Evolutionary conservation across 176 grass and related monocot genomes (phyloP), one percentile per base, ranked within the genome.

Genomic region (Aegilops bicornis): DNA sequence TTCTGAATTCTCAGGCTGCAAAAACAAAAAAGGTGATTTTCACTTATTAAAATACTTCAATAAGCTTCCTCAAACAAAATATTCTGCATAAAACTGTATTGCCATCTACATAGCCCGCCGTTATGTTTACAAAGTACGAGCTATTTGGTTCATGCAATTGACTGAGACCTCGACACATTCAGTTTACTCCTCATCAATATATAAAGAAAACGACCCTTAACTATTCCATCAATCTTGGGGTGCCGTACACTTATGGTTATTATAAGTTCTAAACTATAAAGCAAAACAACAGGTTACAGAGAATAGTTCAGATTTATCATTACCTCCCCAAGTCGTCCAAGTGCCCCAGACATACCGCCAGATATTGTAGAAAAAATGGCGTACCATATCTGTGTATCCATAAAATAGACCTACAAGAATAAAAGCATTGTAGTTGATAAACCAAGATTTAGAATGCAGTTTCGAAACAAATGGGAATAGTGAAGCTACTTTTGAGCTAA

Each of bases 371-470:
- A 98, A 78, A 91, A 98, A 77, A 98, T 89, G 64, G 96, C 87
- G 17, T 98, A 98, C 96, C 96, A 98, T 85, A 98, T 98, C 78
- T 98, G 96, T 59, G 96, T 95, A 86, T 98, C 96, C 96, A 98
- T 95, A 64, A 98, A 95, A 73, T 98, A 98, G 23, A 98, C 93
- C 96, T 98, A 75, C 62, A 87, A 85, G 59, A 83, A 79, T 83
- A 65, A 59, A 71, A 90, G 79, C 12, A 33, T 83, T 31, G 23
- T 24, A 78, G 29, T 60, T 48, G 30, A 70, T 32, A 47, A 78
- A 79, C 65, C 27, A 69, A 32, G 65, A 70, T 64, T 78, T 23
- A 65, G 42, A 42, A 60, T 50, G 77, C 61, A 24, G 48, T 63
- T 78, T 56, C 73, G 54, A 78, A 87, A 54, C 24, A 32, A 83